Base-by-base conservation (phyloP, 768 basidiomycete genomes). In the Lentinula sp. region DNA sequence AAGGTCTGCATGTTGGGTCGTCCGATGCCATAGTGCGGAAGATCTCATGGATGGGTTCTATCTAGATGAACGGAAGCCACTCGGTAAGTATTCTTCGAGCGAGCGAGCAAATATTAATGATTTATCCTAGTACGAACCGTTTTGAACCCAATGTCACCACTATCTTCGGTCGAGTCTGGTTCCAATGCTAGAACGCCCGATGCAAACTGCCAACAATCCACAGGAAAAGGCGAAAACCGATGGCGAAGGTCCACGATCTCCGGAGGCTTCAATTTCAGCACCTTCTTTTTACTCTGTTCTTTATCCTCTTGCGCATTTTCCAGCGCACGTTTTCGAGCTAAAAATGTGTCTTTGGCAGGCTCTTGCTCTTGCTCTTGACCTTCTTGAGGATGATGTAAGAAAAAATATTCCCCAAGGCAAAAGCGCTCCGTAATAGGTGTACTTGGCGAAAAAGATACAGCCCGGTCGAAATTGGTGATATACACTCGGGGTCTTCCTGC, bases 121-220 rank as follows among this genome's bases (percentile, higher is more conserved):
- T 28, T 28, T 28, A 28, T 28, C 28, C 28, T 35, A 18, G 18
- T 18, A 40, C 53, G 10, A 55, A 55, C 53, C 37, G 21, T 16
- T 16, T 10, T 39, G 21, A 51, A 35, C 9, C 34, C 50, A 28
- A 7, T 5, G 15, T 48, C 18, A 48, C 18, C 21, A 18, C 18
- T 11, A 32, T 51, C 50, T 32, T 34, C 32, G 13, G 50, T 15
- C 1, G 31, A n/a, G 10, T 55, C 53, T 40, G 21, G 13, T 18
- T 35, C 37, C 53, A 55, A 28, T n/a, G 53, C 10, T 10, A 55
- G 28, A 18, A 43, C 28, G n/a, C 23, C 13, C 3, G 56, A 43
- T 2, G 56, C 21, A 18, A 57, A 34, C 43, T 57, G 56, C 56
- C 56, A 57, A 23, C 56, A 57, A 13, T 57, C 56, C 56, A 57